These are phyloP conservation scores for Populus hybrid DNA, from an alignment of 441 rosid species.

Conservation along the genomic window DNA sequence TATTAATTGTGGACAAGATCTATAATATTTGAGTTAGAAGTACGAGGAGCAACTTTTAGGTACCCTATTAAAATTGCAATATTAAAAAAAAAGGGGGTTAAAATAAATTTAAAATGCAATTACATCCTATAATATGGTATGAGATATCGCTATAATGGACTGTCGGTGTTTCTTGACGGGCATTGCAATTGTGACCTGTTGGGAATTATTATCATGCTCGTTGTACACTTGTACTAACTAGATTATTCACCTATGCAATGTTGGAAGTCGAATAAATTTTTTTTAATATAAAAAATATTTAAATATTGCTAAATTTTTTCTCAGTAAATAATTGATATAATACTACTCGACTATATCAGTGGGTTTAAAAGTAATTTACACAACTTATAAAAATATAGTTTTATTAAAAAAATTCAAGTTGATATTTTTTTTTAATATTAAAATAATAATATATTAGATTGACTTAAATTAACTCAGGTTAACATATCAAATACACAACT, in stretches of 20 bases:
- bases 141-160: background rate
- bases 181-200: background rate
- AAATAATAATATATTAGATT: too few relatives aligned
- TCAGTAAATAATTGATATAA: fast-evolving
- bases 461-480: too few relatives aligned
- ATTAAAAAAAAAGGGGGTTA: background rate
- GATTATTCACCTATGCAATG: too few relatives aligned
- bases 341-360: too few relatives aligned
- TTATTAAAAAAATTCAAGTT: too few relatives aligned
- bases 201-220: background rate
- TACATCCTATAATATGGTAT: background rate
- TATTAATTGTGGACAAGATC: background rate
- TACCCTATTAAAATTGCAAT: background rate
- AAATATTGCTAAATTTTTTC: too few relatives aligned
- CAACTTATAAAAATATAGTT: too few relatives aligned
- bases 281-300: too few relatives aligned
- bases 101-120: background rate
- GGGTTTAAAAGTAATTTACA: fast-evolving
- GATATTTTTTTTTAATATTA: too few relatives aligned
- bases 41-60: background rate
- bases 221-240: too few relatives aligned
- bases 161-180: background rate
- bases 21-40: background rate
- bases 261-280: too few relatives aligned
- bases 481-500: too few relatives aligned